phyloP scores from a whole-genome alignment of 768 basidiomycete genomes.

The Tulasnella sp. region DNA sequence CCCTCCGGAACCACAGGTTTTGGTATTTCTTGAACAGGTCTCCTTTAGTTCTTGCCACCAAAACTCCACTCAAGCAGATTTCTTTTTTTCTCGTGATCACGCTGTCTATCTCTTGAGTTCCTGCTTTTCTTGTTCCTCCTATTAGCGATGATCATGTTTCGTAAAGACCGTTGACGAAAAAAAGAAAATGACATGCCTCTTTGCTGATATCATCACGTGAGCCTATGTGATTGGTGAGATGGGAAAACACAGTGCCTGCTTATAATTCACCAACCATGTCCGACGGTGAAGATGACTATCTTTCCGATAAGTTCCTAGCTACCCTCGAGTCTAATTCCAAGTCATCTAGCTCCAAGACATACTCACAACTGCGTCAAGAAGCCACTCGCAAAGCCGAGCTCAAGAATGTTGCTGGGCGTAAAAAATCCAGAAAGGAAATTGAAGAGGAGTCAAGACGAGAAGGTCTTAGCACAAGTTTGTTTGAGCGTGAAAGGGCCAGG shows the following conservation, averaged over 20 bases:
- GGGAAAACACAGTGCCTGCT: too few species aligned
- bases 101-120: too few species aligned
- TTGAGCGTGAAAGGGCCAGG: constrained; percentile 43
- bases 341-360: constrained; percentile 31
- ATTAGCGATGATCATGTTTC: too few species aligned
- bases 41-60: too few species aligned
- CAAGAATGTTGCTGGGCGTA: constrained; percentile 54
- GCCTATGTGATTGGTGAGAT: too few species aligned
- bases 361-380: constrained; percentile 57
- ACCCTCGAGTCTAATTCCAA: constrained; percentile 26
- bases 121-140: too few species aligned
- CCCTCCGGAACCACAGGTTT: too few species aligned
- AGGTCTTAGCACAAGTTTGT: constrained; percentile 54
- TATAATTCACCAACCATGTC: constrained; percentile 43
- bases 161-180: not conserved
- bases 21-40: too few species aligned
- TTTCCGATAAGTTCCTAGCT: constrained; percentile 73
- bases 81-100: too few species aligned
- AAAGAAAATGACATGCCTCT: not conserved
- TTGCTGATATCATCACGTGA: not conserved
- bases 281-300: constrained; percentile 71
- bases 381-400: constrained; percentile 41
- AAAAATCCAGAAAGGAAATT: constrained; percentile 36
- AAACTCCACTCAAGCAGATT: too few species aligned
- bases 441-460: constrained; percentile 30